Conservation (phyloP, 306 rosid genomes). For the Crotalaria pallida region DNA sequence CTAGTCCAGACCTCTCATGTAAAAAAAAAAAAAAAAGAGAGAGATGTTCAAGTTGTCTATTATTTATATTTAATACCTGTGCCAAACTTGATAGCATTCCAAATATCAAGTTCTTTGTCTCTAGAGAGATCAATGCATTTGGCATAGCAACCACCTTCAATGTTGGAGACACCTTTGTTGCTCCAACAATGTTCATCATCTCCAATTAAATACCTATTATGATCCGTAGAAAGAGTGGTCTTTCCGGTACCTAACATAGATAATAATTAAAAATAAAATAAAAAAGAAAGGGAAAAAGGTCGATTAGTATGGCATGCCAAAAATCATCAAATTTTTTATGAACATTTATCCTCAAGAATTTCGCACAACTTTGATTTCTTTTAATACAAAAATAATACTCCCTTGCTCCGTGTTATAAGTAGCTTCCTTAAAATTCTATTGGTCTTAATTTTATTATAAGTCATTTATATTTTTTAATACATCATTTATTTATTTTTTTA, state of each 20-base stretch:
- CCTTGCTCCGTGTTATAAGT: no score
- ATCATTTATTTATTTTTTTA: no score
- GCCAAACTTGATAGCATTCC: constrained; percentile 90
- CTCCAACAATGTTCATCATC: constrained; percentile 96
- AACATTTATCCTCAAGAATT: no score
- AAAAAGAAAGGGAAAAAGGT: neutral
- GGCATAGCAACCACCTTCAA: constrained; percentile 96
- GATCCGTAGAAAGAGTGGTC: constrained; percentile 81
- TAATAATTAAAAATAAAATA: no score
- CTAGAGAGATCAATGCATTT: constrained; percentile 79
- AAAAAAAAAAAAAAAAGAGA: no score
- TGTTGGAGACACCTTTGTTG: constrained; percentile 77
- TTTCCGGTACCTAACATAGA: constrained; percentile 84
- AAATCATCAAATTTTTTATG: no score
- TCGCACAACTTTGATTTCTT: no score
- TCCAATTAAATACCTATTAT: constrained; percentile 71
- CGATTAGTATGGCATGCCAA: neutral
- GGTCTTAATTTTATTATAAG: no score
- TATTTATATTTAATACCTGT: constrained; percentile 61
- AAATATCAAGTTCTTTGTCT: constrained; percentile 86
- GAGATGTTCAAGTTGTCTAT: neutral
- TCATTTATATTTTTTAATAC: no score
- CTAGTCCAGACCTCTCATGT: no score
- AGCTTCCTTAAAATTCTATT: no score
- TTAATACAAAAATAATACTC: no score